Conservation (phyloP, 495 filamentous ascomycete genomes). For the Penicillium bialowiezense region DNA sequence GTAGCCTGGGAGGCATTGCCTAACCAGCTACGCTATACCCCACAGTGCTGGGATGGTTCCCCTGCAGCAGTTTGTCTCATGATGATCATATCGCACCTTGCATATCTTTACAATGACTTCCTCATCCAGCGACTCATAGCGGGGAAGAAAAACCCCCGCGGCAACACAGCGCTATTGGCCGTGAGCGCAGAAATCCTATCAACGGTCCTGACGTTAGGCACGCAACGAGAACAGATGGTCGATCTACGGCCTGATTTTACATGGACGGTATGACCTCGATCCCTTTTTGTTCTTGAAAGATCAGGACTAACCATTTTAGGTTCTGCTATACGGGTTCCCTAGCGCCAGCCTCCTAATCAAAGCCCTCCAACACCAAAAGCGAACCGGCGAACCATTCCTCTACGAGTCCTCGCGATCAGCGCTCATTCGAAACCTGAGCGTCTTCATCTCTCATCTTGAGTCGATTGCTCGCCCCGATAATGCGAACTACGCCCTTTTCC, state of each 20-base stretch:
- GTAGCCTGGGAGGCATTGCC: constrained; percentile 34
- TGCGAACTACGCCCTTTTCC: constrained; percentile 25
- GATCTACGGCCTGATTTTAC: constrained; percentile 26
- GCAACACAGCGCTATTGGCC: constrained; percentile 32
- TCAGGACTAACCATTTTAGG: constrained; percentile 4
- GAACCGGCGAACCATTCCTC: constrained; percentile 36
- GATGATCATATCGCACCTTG: constrained; percentile 31
- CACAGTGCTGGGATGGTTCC: constrained; percentile 19
- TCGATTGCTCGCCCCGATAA: constrained; percentile 19
- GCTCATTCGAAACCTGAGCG: constrained; percentile 57
- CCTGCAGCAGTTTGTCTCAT: constrained; percentile 29
- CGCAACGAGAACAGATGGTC: constrained; percentile 38
- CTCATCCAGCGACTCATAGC: constrained; percentile 44
- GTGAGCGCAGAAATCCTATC: constrained; percentile 37
- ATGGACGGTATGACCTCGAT: constrained; percentile 12
- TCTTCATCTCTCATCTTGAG: constrained; percentile 45
- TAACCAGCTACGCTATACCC: constrained; percentile 31
- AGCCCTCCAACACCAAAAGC: constrained; percentile 40
- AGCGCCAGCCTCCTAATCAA: constrained; percentile 42
- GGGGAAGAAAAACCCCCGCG: constrained; percentile 30
- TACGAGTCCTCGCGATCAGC: constrained; percentile 48
- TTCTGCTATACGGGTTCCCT: constrained; percentile 42
- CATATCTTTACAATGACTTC: constrained; percentile 44
- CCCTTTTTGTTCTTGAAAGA: not conserved
- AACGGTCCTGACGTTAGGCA: constrained; percentile 35